Base-by-base conservation (phyloP, 768 basidiomycete species). In the Tephrocybe rancida region DNA sequence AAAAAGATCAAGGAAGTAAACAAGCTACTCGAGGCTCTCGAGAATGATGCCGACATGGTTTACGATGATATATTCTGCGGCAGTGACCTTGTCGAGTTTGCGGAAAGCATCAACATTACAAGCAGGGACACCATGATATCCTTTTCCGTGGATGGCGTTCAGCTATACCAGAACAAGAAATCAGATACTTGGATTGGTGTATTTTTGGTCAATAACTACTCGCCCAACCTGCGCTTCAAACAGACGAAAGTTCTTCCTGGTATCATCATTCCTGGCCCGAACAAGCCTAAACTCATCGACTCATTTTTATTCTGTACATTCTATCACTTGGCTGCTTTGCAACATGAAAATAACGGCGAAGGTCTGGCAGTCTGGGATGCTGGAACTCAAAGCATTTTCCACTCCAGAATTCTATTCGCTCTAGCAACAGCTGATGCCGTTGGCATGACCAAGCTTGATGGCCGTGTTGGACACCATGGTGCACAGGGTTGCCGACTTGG, bases 171-270 rank as follows among this genome's bases (percentile, higher is more conserved):
- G 6, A 67, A 71, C 55, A 77, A 78, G 58, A 57, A 63, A 32
- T 78, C 73, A 0, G 71, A 77, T 41, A 66, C 61, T 9, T 77
- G 74, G 75, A 76, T 78, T 11, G 62, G 48, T 2, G 68, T 72
- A 6, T 77, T 70, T 71, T 13, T 48, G 74, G 5, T 35, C 58
- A 1, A 64, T 75, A 41, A 66, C 58, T 21, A 13, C 52, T 19
- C 39, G 5, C 38, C 73, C 69, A 59, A 57, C 9, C 27, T 52
- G 7, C 64, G 70, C 5, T 77, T 75, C 57, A 64, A 67, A 38
- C 60, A 64, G 43, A 56, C 62, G 34, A 55, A 68, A 44, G 56
- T 72, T n/a, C 54, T 73, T 21, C 70, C 71, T 9, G 72, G 63
- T 0, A 44, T 30, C 3, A 38, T 52, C 16, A 54, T 54, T 14